phyloP scores from a whole-genome alignment of 371 early-diverging fungal species.

The Rhizopus arrhizus region DNA sequence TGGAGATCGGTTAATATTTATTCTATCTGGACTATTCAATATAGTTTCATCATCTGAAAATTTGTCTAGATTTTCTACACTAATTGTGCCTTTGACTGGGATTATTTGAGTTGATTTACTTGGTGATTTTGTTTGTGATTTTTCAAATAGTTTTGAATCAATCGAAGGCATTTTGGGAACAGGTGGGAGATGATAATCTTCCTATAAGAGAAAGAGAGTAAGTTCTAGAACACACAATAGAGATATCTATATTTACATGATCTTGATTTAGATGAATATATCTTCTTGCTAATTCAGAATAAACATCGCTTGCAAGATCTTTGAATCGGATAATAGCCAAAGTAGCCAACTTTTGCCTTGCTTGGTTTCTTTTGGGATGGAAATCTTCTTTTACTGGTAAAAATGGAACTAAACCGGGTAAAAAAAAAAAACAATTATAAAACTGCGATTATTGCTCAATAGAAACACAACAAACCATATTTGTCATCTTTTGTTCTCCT shows the following conservation, averaged over 20 bases:
- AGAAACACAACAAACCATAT: constrained; percentile 10
- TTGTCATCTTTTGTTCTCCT: constrained; percentile 64
- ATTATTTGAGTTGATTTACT: constrained; percentile 51
- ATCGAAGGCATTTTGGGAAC: constrained; percentile 30
- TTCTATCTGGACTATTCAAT: constrained; percentile 2
- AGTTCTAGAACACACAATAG: not conserved
- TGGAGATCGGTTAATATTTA: not conserved
- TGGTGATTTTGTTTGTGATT: constrained; percentile 25
- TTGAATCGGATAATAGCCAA: constrained; percentile 82
- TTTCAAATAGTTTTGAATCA: constrained; percentile 7
- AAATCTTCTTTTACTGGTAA: constrained; percentile 80
- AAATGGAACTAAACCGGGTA: constrained; percentile 71
- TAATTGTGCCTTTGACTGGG: constrained; percentile 51
- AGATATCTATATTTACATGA: constrained; percentile 19
- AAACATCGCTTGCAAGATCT: constrained; percentile 88
- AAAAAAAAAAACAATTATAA: not conserved
- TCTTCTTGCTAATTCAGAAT: constrained; percentile 74
- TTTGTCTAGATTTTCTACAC: constrained; percentile 34
- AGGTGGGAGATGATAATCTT: constrained; percentile 37
- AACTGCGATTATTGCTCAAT: not conserved
- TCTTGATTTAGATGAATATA: constrained; percentile 52
- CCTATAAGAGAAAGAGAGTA: not conserved
- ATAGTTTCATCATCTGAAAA: constrained; percentile 26
- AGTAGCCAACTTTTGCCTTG: constrained; percentile 94
- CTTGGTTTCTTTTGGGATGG: constrained; percentile 94